Evolutionary conservation across 495 filamentous ascomycete genomes (phyloP), one percentile per base, ranked within the genome.

Genomic region (Hypoxylon fragiforme): DNA sequence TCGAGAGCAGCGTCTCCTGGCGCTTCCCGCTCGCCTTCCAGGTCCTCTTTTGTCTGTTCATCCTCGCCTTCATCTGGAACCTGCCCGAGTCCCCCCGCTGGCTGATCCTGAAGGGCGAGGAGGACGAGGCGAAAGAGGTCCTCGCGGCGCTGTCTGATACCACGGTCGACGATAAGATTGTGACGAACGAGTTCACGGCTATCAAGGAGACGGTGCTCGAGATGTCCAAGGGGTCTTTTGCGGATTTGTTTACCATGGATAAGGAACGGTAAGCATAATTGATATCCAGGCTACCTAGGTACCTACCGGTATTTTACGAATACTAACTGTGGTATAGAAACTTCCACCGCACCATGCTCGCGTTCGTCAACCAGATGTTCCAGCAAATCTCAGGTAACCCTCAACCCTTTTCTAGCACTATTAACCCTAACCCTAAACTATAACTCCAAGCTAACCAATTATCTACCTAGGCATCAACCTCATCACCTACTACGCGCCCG

Each of bases 201-300:
- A 88, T 92, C 69, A 90, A 89, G 68, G 85, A 89, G 30, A 85
- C 87, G 0, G 87, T 90, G 7, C 48, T 86, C 12, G 87, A 90
- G 59, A 86, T 85, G 79, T 77, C 80, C 21, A 79, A 83, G 67
- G 82, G 82, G 20, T 77, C 73, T 1, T 88, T 88, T 67, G 60
- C 65, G 13, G 88, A 91, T 53, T 77, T 86, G 49, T 90, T 91
- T 68, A 86, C 81, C 20, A 86, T 86, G 79, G 81, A 77, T 50
- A 79, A 83, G 50, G 80, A 90, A 62, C 81, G 63, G 63, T 66
- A 57, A 13, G 63, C 54, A 18, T 15, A 3, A 16, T 30, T 1
- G 7, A 24, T 11, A 28, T 14, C n/a, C n/a, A n/a, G n/a, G n/a
- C n/a, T n/a, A n/a, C n/a, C n/a, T n/a, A n/a, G n/a, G n/a, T n/a